Evolutionary conservation across 1,284 basidiomycete genomes (phyloP).

Genomic region (Irpex rosettiformis): DNA sequence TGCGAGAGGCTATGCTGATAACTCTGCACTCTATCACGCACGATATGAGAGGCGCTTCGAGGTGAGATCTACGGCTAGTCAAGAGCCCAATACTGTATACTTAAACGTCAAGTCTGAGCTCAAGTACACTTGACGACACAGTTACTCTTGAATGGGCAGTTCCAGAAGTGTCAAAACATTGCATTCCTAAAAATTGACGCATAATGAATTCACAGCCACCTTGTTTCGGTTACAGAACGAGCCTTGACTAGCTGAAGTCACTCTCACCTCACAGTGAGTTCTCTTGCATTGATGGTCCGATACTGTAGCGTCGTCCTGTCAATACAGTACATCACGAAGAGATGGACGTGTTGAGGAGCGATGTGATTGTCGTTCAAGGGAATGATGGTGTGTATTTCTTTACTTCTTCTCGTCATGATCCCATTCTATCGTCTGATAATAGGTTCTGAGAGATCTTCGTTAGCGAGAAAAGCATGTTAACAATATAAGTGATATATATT

Average conservation of each 20-base stretch:
- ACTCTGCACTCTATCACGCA: too few relatives aligned
- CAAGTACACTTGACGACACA: too few relatives aligned
- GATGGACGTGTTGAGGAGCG: neutral
- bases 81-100: too few relatives aligned
- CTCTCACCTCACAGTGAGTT: neutral
- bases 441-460: neutral
- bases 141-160: too few relatives aligned
- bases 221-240: neutral
- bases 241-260: neutral
- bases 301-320: neutral
- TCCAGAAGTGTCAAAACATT: too few relatives aligned
- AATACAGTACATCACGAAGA: neutral
- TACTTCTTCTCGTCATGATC: neutral
- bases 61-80: too few relatives aligned
- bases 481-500: neutral
- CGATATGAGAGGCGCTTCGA: too few relatives aligned
- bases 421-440: neutral
- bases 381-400: neutral
- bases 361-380: neutral
- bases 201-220: neutral
- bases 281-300: neutral
- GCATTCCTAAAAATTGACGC: too few relatives aligned
- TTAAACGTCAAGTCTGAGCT: too few relatives aligned
- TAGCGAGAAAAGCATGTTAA: neutral
- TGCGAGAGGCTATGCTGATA: too few relatives aligned